Base-by-base conservation (phyloP, 1,284 basidiomycete species). In the Tilletia horrida region DNA sequence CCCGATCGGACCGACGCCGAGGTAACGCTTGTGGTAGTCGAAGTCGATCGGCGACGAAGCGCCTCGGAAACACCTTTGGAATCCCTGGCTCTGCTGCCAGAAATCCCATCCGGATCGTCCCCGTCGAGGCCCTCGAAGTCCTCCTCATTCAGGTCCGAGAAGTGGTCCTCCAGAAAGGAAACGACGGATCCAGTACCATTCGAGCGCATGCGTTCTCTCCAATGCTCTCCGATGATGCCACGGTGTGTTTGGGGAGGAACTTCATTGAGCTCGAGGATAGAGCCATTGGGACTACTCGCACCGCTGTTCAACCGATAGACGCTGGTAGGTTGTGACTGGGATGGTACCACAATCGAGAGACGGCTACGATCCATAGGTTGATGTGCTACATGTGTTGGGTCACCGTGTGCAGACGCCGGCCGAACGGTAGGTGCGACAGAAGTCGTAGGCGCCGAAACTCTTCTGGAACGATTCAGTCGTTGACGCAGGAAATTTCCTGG, bases 321-420 rank as follows among this genome's bases (percentile, higher is more conserved):
- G 55, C 16, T 59, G 27, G 29, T 13, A 44, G n/a, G 44, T n/a
- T 31, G 14, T 48, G 64, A 65, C 27, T 9, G 18, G 23, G 31
- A 21, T 62, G 42, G 42, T 55, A 31, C 62, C 42, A 64, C 23
- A 13, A 25, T 21, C 31, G 27, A 70, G 69, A 0, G 71, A 76
- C 52, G 69, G 62, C 21, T 73, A 70, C 50, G 27, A 47, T 59
- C 55, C 4, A 29, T 18, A 3, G 55, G 27, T 21, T 31, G 55
- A 29, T 59, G 55, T 21, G 29, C 27, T 25, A 27, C 23, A 21
- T 27, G 23, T 7, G 7, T 7, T 4, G 6, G 45, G 21, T 48
- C 16, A 23, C 7, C 45, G 16, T 48, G 16, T 23, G 16, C 18
- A 21, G 50, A 52, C 21, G 50, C 50, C 21, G 21, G 16, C 14